Evolutionary conservation across 192 early-diverging fungal species (phyloP).

Genomic region (Coemansia sp.): DNA sequence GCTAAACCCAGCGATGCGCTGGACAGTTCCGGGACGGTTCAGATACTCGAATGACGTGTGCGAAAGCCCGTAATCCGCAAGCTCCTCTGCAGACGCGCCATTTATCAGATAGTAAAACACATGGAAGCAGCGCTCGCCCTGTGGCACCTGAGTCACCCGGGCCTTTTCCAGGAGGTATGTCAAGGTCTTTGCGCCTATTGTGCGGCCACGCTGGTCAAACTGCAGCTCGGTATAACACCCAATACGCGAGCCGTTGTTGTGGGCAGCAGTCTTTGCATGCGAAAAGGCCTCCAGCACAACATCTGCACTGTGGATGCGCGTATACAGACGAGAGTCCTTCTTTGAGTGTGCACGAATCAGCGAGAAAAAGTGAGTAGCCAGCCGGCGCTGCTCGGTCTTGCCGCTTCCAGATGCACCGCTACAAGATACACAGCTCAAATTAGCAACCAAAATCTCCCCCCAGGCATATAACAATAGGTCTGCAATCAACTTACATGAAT

Average conservation of each 20-base stretch:
- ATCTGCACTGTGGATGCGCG: slow-evolving; percentile 65
- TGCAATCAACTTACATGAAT: slow-evolving; percentile 64
- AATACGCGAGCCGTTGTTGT: slow-evolving; percentile 81
- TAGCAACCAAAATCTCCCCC: no score
- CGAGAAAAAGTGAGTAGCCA: slow-evolving; percentile 62
- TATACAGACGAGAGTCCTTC: slow-evolving; percentile 65
- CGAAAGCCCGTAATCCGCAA: slow-evolving; percentile 56
- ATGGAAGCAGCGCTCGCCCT: slow-evolving; percentile 83
- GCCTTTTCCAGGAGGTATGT: slow-evolving; percentile 87
- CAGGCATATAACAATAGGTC: no score
- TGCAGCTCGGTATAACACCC: slow-evolving; percentile 83
- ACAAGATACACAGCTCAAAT: slow-evolving; percentile 4
- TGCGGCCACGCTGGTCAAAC: slow-evolving; percentile 83
- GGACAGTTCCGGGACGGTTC: slow-evolving; percentile 57
- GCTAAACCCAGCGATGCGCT: slow-evolving; percentile 59
- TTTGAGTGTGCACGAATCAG: slow-evolving; percentile 69
- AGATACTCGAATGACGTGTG: slow-evolving; percentile 52
- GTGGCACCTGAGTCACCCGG: slow-evolving; percentile 66
- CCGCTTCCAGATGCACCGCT: slow-evolving; percentile 87
- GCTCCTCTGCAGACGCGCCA: slow-evolving; percentile 76
- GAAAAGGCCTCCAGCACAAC: slow-evolving; percentile 85
- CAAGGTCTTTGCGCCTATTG: slow-evolving; percentile 81
- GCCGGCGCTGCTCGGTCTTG: slow-evolving; percentile 74
- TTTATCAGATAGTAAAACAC: slow-evolving; percentile 90
- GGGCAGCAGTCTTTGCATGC: slow-evolving; percentile 70